Base-by-base conservation (phyloP, 2,329 filamentous ascomycete species). In the Lizonia empirigonia region DNA sequence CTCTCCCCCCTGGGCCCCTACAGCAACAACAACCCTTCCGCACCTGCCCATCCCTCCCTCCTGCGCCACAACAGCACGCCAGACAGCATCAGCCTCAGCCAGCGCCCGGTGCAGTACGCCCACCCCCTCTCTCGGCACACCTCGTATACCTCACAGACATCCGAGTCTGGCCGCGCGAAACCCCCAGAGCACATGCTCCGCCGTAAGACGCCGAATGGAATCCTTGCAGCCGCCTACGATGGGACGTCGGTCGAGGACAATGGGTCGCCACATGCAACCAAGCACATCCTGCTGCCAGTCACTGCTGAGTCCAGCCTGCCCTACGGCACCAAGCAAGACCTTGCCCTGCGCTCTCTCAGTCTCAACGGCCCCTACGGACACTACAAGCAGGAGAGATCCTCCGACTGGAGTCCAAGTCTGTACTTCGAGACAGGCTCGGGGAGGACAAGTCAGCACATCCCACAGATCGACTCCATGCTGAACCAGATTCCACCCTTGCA, bases 131-230 rank as follows among this genome's bases (percentile, higher is more conserved):
- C 72, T 6, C 52, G 73, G 41, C 71, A 69, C 45, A 70, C 67
- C 47, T 73, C 72, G 13, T 74, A 73, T 52, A 63, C 63, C 26
- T 62, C 64, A 19, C 65, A 69, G 34, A 52, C 56, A 24, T 53
- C 63, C 29, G 67, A 69, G 7, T 52, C 63, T 41, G 60, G 56
- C 46, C 59, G 54, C 30, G 39, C 56, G n/a, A 73, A 74, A 44
- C 67, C 70, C 9, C 71, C 72, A 45, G 91, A 96, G 71, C 86
- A 96, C 72, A 89, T 90, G 63, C 79, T 97, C 49, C 85, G 93
- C 59, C 85, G 93, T 60, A 97, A 97, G 74, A 97, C 93, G 7
- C 94, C 93, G 4, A 93, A 87, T 67, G 94, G 93, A n/a, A 96
- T 91, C 29, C 82, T 97, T 55, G 88, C 93, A 59, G 91, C 90